These are phyloP conservation scores for Fusarium phyllophilum DNA, from an alignment of 2,329 filamentous ascomycete genomes.

Conservation along the genomic window DNA sequence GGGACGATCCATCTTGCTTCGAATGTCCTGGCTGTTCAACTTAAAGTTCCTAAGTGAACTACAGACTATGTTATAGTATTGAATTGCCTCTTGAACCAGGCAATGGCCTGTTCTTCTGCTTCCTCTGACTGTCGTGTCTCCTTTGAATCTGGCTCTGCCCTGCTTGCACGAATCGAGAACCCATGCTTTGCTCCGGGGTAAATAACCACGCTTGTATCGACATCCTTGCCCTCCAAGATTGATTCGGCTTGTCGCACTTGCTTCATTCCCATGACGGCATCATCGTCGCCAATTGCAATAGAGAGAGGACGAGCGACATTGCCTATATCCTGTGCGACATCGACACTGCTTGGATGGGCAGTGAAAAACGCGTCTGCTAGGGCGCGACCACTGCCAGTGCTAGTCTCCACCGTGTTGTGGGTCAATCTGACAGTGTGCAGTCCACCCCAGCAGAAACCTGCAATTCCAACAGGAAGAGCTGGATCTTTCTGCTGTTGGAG, in stretches of 20 bases:
- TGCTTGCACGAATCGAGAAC: neutral
- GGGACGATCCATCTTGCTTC: neutral
- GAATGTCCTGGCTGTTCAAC: neutral
- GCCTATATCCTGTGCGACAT: neutral
- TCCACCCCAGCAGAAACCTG: constrained; percentile 73
- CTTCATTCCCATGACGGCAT: neutral
- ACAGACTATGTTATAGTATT: rapidly evolving
- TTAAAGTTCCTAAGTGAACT: rapidly evolving
- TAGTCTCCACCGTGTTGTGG: constrained; percentile 30
- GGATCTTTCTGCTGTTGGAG: constrained; percentile 49
- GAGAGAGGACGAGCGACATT: neutral
- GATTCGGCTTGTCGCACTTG: neutral
- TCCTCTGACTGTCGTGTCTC: neutral
- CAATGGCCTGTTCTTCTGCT: neutral
- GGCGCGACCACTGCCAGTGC: neutral
- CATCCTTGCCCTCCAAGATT: neutral
- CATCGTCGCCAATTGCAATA: neutral
- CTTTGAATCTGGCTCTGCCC: neutral
- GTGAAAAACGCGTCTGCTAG: neutral
- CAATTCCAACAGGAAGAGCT: constrained; percentile 57
- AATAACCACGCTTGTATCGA: neutral
- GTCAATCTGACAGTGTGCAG: constrained; percentile 63
- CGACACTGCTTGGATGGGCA: neutral
- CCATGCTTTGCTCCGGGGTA: neutral
- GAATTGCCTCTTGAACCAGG: neutral